Conservation (phyloP, 208 protist species). For the Kentomonas sorsogonicus region DNA sequence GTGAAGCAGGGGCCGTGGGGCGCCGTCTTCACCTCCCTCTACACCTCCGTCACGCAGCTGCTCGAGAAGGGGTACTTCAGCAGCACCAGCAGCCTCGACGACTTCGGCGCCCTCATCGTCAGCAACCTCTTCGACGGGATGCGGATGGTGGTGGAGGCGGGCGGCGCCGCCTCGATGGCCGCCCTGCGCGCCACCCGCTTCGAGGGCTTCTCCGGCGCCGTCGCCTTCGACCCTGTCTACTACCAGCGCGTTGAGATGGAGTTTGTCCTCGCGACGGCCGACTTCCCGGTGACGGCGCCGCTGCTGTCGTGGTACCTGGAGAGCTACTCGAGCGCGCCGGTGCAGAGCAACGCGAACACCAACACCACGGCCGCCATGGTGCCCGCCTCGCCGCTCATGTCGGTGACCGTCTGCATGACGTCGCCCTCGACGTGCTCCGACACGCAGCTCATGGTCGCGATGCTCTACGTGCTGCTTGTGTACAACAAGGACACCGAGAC, state of each 20-base stretch:
- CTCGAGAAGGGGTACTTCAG: conserved; percentile 41
- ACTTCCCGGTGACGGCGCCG: conserved; percentile 34
- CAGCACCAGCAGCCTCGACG: conserved; percentile 33
- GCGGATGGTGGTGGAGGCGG: conserved; percentile 35
- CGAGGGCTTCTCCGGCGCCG: conserved; percentile 59
- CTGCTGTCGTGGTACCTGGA: conserved; percentile 54
- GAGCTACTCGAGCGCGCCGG: conserved; percentile 24
- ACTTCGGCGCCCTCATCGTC: conserved; percentile 70
- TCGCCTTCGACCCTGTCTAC: conserved; percentile 67
- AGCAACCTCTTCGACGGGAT: conserved; percentile 80
- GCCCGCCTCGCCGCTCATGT: conserved; percentile 50
- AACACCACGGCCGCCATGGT: conserved; percentile 31
- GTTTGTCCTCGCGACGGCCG: conserved; percentile 45
- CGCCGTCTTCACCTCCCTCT: conserved; percentile 61
- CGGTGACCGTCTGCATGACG: conserved; percentile 67
- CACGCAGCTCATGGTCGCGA: conserved; percentile 41
- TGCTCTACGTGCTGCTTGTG: conserved; percentile 47
- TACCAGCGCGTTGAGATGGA: conserved; percentile 52
- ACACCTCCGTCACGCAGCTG: conserved; percentile 37
- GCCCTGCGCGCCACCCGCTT: conserved; percentile 46
- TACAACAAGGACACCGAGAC: conserved; percentile 32
- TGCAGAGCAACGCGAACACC: conserved; percentile 30
- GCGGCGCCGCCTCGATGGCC: conserved; percentile 24
- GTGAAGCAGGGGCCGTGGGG: too few species aligned
- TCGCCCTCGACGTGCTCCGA: conserved; percentile 50